Evolutionary conservation across 345 rosid species (phyloP).

Genomic region (Microcos paniculata): DNA sequence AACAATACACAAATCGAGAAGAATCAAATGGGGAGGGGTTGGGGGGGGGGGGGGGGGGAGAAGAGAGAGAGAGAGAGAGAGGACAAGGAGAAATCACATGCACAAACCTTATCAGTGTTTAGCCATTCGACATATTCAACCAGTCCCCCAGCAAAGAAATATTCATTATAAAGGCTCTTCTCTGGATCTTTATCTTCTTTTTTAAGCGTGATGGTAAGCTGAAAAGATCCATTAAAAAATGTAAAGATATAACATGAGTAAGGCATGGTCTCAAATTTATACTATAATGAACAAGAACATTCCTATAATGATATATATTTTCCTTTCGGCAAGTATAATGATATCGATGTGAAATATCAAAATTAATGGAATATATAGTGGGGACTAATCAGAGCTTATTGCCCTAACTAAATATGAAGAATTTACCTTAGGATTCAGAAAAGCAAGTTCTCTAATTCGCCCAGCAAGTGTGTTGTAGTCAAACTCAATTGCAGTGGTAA

Average conservation of each 20-base stretch:
- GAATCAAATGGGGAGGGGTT: not conserved
- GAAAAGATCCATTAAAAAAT: constrained; percentile 26
- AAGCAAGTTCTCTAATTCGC: constrained; percentile 94
- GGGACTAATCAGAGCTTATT: not conserved
- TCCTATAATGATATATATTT: not conserved
- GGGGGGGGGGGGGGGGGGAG: too few relatives aligned
- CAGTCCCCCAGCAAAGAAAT: constrained; percentile 82
- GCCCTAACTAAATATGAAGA: constrained; percentile 9
- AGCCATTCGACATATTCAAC: constrained; percentile 93
- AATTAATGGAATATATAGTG: not conserved
- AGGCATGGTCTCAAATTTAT: not conserved
- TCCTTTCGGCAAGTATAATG: not conserved
- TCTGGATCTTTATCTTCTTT: constrained; percentile 60
- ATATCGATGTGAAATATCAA: not conserved
- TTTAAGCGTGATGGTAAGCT: constrained; percentile 73
- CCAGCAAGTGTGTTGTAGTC: constrained; percentile 86
- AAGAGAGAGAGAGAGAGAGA: not conserved
- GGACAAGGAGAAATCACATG: not conserved
- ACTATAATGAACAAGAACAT: not conserved
- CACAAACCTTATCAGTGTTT: constrained; percentile 76
- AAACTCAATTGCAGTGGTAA: constrained; percentile 82
- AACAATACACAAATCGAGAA: not conserved
- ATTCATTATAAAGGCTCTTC: constrained; percentile 62
- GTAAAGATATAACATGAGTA: not conserved
- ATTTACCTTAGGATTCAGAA: constrained; percentile 84